Conservation (phyloP, 306 rosid species). For the Quercus dentata region DNA sequence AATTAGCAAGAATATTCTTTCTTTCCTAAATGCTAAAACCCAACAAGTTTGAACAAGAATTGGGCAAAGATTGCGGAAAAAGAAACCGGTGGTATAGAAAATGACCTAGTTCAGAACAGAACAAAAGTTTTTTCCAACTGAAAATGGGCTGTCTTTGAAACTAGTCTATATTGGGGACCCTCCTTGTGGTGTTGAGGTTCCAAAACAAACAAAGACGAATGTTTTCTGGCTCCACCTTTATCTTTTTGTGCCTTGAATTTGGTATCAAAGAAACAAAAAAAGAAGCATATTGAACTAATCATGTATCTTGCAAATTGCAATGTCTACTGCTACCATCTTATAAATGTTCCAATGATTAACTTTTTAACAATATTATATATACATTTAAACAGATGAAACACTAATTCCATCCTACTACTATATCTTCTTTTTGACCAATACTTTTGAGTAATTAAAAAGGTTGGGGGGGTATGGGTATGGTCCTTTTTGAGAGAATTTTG, state of each 20-base stretch:
- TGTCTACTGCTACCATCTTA: neutral
- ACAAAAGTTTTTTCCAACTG: neutral
- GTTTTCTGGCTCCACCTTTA: neutral
- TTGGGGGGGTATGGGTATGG: neutral
- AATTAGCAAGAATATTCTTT: no score
- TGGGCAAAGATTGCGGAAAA: neutral
- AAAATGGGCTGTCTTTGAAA: neutral
- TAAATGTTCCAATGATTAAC: neutral
- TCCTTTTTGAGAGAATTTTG: conserved; percentile 1
- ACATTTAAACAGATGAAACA: neutral
- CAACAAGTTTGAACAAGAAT: neutral
- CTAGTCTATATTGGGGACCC: neutral
- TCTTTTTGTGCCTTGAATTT: conserved; percentile 8
- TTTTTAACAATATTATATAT: neutral
- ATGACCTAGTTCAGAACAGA: neutral
- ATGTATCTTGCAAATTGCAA: neutral
- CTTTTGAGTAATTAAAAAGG: neutral
- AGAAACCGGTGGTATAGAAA: neutral
- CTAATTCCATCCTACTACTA: neutral
- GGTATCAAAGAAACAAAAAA: conserved; percentile 10
- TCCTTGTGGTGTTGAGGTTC: neutral
- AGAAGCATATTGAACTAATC: conserved; percentile 1
- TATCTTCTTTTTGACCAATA: conserved; percentile 22
- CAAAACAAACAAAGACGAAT: neutral
- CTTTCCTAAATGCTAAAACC: no score